Conservation (phyloP, 192 early-diverging fungal species). For the Spizellomyces punctatus region DNA sequence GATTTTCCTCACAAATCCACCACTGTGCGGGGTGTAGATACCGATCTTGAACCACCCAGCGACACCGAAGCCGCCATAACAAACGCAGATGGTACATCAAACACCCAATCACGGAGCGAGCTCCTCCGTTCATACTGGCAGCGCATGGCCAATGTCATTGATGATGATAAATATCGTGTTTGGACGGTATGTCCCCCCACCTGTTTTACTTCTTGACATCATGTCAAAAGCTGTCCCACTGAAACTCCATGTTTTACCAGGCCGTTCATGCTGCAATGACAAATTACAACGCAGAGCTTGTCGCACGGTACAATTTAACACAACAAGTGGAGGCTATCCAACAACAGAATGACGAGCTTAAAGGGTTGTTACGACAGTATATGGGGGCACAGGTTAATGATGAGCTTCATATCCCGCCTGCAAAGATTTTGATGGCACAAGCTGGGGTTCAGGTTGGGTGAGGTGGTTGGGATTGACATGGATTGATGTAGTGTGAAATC, state of each 20-base stretch:
- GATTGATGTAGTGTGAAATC: too few species aligned
- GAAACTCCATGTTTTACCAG: slow-evolving; percentile 17
- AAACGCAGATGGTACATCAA: slow-evolving; percentile 1
- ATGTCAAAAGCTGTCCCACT: neutral
- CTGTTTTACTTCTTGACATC: neutral
- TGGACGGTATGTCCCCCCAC: slow-evolving; percentile 45
- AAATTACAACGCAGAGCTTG: slow-evolving; percentile 52
- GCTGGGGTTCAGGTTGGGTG: slow-evolving; percentile 25
- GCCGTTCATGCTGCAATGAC: slow-evolving; percentile 52
- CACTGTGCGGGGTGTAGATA: neutral
- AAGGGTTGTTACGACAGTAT: slow-evolving; percentile 53
- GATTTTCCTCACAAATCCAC: neutral
- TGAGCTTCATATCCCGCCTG: slow-evolving; percentile 57
- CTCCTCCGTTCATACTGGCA: slow-evolving; percentile 50
- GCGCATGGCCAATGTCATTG: slow-evolving; percentile 49
- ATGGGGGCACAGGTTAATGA: slow-evolving; percentile 58
- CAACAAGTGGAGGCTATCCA: slow-evolving; percentile 49
- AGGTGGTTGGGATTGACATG: too few species aligned
- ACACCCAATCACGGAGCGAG: neutral
- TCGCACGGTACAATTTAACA: slow-evolving; percentile 41
- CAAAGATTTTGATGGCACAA: slow-evolving; percentile 53
- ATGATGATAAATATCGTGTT: slow-evolving; percentile 52
- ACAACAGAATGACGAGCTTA: slow-evolving; percentile 57
- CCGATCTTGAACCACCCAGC: slow-evolving; percentile 10
- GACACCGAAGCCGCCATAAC: neutral